phyloP scores from a whole-genome alignment of 495 filamentous ascomycete species.

The Penicillium turbatum region DNA sequence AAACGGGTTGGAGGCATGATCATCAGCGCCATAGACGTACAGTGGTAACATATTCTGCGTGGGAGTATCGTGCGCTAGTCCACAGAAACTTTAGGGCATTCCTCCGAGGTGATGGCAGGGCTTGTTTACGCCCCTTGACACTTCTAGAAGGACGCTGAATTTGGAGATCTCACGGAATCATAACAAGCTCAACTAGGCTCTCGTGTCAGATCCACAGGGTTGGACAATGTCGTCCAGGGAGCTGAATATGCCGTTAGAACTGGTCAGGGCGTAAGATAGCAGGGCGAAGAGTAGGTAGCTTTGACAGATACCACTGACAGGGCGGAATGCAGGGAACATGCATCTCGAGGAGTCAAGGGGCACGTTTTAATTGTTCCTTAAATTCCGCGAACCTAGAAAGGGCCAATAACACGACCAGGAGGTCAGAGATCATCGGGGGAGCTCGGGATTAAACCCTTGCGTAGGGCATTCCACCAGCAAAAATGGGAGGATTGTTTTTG shows the following conservation, averaged over 20 bases:
- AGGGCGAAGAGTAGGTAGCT: background rate
- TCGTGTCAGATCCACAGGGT: background rate
- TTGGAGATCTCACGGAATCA: background rate
- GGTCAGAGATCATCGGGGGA: background rate
- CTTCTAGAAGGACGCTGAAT: conserved; percentile 1
- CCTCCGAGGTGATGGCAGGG: background rate
- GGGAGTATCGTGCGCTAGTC: background rate
- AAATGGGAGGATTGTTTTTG: conserved; percentile 19
- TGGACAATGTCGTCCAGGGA: background rate
- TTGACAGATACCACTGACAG: conserved; percentile 15
- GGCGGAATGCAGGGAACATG: conserved; percentile 22
- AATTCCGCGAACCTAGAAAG: conserved; percentile 6
- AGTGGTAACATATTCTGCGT: background rate
- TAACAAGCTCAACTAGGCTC: background rate
- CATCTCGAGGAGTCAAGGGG: conserved; percentile 13
- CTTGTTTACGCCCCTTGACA: background rate
- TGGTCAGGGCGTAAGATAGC: background rate
- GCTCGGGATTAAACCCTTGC: conserved; percentile 16
- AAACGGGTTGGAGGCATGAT: background rate
- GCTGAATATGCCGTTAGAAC: background rate
- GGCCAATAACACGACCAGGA: conserved; percentile 12
- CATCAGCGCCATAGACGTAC: background rate
- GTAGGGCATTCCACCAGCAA: conserved; percentile 17
- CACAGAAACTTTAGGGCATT: background rate
- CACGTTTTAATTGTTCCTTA: conserved; percentile 10